Evolutionary conservation across 768 basidiomycete genomes (phyloP).

Genomic region (Leccinum barrowsii): DNA sequence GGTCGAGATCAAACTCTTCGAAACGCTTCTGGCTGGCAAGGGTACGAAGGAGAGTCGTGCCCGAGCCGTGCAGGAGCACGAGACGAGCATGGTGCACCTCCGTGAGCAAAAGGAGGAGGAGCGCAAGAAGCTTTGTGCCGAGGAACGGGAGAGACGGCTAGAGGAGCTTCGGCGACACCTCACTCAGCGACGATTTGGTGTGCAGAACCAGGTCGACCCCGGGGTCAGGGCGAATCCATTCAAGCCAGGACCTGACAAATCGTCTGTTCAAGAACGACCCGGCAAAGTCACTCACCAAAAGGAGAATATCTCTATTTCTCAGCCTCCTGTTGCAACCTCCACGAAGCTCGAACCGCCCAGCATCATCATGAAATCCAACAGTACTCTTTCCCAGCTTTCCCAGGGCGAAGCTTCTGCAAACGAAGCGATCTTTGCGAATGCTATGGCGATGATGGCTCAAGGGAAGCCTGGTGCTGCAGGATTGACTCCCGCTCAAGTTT

Average conservation of each 20-base stretch:
- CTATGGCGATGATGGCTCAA: conserved; percentile 21
- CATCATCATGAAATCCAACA: conserved; percentile 25
- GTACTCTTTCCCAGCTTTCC: conserved; percentile 26
- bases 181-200: conserved; percentile 15
- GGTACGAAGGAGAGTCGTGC: conserved; percentile 31
- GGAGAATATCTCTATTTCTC: conserved; percentile 22
- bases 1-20: conserved; percentile 30
- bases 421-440: conserved; percentile 26
- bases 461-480: conserved; percentile 3
- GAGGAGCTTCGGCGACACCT: conserved; percentile 19
- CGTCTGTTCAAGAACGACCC: conserved; percentile 11
- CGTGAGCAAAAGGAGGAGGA: conserved; percentile 32
- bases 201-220: conserved; percentile 16
- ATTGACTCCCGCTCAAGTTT: conserved; percentile 19
- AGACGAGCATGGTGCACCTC: conserved; percentile 30
- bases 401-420: conserved; percentile 24
- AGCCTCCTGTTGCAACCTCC: conserved; percentile 2
- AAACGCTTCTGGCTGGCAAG: conserved; percentile 21
- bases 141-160: conserved; percentile 27
- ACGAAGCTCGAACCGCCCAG: conserved; percentile 22
- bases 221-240: conserved; percentile 12
- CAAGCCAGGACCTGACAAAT: conserved; percentile 13
- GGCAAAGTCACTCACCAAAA: conserved; percentile 24
- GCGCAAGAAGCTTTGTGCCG: conserved; percentile 28
- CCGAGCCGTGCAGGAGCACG: conserved; percentile 30